Base-by-base conservation (phyloP, 2,329 filamentous ascomycete species). In the Cladophialophora immunda region DNA sequence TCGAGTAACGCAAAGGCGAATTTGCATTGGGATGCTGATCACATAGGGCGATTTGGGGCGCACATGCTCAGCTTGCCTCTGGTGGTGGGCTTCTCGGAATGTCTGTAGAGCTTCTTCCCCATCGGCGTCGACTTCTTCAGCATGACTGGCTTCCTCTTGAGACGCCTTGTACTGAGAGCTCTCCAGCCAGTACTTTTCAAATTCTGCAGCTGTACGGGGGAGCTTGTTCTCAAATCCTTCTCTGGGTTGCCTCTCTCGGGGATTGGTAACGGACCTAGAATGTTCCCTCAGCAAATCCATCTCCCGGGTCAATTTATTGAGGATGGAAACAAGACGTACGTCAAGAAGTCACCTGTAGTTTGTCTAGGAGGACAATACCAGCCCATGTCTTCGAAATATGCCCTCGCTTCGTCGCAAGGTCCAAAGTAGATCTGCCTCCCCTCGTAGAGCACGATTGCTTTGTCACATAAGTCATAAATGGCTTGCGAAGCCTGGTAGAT, bases 401-500 rank as follows among this genome's bases (percentile, higher is more conserved):
- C 84, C 4, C 82, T 78, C 0, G 89, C 89, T 65, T 88, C 81
- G 2, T 81, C 77, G 69, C 83, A 79, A 0, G 88, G 84, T 0
- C 89, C 89, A 68, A 89, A 91, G 78, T 85, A 92, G 55, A 90
- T 83, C 71, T 91, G 77, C 68, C 87, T 86, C 54, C 89, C 89
- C 66, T 88, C 84, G 55, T 91, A 89, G 3, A 92, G 82, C 5
- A 92, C 84, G 0, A 91, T 81, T 0, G 90, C 88, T 73, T 92
- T 92, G 75, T 92, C 89, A 73, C 91, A 91, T 0, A 89, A 81
- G 34, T 89, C 85, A 58, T 83, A 84, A 25, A 83, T 81, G 30
- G 77, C 79, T 66, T 84, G 81, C 11, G 81, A 81, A 25, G 82
- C 82, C 70, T 84, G 82, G 72, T 89, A 89, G 13, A 88, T 86